Percentiles rank a stretch among this genome's conserved stretches.
phyloP scores from a whole-genome alignment of 345 rosid species.

The Clausena lansium region DNA sequence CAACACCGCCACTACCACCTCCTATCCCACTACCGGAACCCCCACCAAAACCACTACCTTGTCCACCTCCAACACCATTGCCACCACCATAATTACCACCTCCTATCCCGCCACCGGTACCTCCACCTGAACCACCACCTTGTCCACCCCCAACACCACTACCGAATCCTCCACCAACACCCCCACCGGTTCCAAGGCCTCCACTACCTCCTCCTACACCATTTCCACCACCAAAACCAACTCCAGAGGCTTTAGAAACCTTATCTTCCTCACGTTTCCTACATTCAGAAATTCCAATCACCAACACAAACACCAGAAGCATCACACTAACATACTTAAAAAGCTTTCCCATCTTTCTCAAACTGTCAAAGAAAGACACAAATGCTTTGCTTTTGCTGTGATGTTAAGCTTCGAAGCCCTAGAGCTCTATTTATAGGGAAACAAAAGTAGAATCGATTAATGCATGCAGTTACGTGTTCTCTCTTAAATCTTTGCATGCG shows the following conservation, averaged over 20 bases:
- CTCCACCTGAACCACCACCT: constrained; percentile 8
- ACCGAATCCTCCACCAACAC: background rate
- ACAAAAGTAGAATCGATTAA: constrained; percentile 3
- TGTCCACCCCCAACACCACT: constrained; percentile 8
- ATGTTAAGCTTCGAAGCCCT: background rate
- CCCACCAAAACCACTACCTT: background rate
- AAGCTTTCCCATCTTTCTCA: constrained; percentile 27
- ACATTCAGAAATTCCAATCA: constrained; percentile 36
- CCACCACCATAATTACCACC: background rate
- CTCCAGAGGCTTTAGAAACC: background rate
- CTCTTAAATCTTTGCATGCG: background rate
- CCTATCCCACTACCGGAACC: background rate
- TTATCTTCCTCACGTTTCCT: constrained; percentile 26
- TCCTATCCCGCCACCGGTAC: background rate
- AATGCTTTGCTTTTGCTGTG: background rate
- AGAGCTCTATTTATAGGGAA: constrained; percentile 12
- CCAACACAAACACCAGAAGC: constrained; percentile 26
- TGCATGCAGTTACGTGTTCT: constrained; percentile 11
- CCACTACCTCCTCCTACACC: constrained; percentile 8
- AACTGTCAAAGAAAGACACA: background rate
- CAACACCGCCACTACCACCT: constrained; percentile 17
- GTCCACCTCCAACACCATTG: constrained; percentile 3
- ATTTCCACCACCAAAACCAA: background rate
- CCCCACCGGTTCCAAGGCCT: background rate
- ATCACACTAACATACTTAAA: constrained; percentile 17